Evolutionary conservation across 2,329 filamentous ascomycete genomes (phyloP), one percentile per base, ranked within the genome.

Genomic region (Clonostachys chloroleuca): DNA sequence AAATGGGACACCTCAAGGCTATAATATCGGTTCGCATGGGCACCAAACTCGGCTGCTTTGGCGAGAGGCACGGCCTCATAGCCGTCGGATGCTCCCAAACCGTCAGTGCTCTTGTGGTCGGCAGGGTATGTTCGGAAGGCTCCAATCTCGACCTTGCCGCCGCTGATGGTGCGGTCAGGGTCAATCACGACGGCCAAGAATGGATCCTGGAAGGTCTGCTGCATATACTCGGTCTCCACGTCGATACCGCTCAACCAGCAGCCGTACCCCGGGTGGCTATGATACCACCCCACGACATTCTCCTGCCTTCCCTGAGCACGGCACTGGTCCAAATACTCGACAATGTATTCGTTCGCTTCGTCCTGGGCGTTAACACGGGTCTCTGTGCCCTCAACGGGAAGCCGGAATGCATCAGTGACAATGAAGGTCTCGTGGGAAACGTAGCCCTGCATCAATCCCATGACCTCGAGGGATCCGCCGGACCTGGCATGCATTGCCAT

Each of bases 401-500:
- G 74, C 17, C 92, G 83, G 68, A 97, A 94, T 24, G 92, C 90
- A 62, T 99, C 94, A 2, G 92, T 97, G 46, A 99, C 87, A 55
- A 99, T 83, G 59, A 99, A 89, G 2, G 88, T 81, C 59, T 95
- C 86, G 40, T 85, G 83, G 54, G 89, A 81, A 44, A 96, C 86
- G 66, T 95, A 96, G 52, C 94, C 94, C 63, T 95, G 88, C 94
- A 99, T 99, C 57, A 99, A 69, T 48, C 94, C 94, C 94, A 99
- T 99, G 59, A 99, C 81, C 73, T 99, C 94, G 54, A 97, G 80
- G 30, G 82, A 83, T 48, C 94, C 92, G 54, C 94, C 94, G 0
- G 90, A 92, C n/a, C 94, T 88, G 10, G 94, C 94, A 66, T 99
- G 94, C 89, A 96, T 97, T 54, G 95, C 90, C 94, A 99, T 99